Conservation (phyloP, 2,329 filamentous ascomycete species). For the Allantophomopsis cytisporea region DNA sequence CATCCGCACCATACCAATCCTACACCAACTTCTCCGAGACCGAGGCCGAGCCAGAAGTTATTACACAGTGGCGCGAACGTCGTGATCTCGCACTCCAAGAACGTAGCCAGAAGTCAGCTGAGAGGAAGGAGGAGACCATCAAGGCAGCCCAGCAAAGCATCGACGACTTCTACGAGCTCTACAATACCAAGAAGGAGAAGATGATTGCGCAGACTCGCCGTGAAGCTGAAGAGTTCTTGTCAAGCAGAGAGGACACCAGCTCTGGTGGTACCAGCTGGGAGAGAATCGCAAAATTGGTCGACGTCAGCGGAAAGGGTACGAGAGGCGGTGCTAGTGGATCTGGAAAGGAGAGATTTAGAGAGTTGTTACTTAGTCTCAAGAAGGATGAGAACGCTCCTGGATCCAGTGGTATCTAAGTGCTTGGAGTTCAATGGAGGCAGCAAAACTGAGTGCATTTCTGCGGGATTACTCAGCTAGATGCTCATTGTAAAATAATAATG, state of each 20-base stretch:
- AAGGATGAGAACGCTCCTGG: slow-evolving; percentile 84
- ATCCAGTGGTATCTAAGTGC: slow-evolving; percentile 42
- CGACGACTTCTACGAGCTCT: slow-evolving; percentile 98
- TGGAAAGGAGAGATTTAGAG: slow-evolving; percentile 92
- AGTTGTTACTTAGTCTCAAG: slow-evolving; percentile 72
- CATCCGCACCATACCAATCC: slow-evolving; percentile 16
- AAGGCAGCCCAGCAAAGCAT: slow-evolving; percentile 87
- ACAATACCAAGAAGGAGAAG: slow-evolving; percentile 97
- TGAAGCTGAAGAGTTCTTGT: slow-evolving; percentile 88
- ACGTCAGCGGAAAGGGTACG: slow-evolving; percentile 83
- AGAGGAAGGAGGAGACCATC: slow-evolving; percentile 74
- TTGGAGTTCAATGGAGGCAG: no score
- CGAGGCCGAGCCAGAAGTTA: slow-evolving; percentile 79
- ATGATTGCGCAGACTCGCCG: slow-evolving; percentile 73
- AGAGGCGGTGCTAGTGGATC: slow-evolving; percentile 80
- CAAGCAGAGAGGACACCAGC: slow-evolving; percentile 79
- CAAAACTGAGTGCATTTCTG: no score
- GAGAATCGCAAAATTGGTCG: slow-evolving; percentile 93
- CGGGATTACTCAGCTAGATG: no score
- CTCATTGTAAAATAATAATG: no score
- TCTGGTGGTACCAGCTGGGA: slow-evolving; percentile 97
- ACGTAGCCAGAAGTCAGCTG: slow-evolving; percentile 70
- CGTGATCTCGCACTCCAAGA: slow-evolving; percentile 73
- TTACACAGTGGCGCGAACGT: slow-evolving; percentile 84
- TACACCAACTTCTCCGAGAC: slow-evolving; percentile 27